phyloP scores from a whole-genome alignment of 2,329 filamentous ascomycete species.

The Daldinia sp. region DNA sequence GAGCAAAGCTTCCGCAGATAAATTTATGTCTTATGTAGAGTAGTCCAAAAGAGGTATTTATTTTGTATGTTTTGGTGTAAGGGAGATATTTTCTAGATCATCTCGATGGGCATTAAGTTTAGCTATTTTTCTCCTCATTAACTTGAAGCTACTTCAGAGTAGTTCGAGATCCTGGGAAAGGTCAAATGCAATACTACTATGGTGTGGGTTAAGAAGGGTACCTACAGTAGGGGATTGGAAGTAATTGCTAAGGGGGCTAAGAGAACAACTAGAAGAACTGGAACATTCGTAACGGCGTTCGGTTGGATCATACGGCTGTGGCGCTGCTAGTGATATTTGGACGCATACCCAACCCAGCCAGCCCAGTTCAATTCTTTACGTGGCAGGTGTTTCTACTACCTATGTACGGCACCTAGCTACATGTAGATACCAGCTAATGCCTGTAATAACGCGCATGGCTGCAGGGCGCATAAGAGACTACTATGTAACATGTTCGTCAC shows the following conservation, averaged over 20 bases:
- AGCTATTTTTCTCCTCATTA: background rate
- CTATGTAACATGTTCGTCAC: constrained; percentile 29
- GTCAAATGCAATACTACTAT: constrained; percentile 1
- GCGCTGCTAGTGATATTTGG: constrained; percentile 27
- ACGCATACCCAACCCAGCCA: constrained; percentile 27
- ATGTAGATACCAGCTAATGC: constrained; percentile 31
- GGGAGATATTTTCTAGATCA: background rate
- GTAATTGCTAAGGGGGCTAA: background rate
- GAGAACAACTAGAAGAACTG: constrained; percentile 2
- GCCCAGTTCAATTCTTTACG: constrained; percentile 25
- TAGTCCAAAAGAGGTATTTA: constrained; percentile 1
- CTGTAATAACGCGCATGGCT: constrained; percentile 31
- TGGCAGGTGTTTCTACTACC: constrained; percentile 25
- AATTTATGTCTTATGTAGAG: constrained; percentile 1
- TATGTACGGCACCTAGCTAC: background rate
- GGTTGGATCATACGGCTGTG: constrained; percentile 26
- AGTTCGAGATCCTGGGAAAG: background rate
- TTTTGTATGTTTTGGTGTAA: background rate
- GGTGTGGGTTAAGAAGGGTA: background rate
- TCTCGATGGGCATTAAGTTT: constrained; percentile 3
- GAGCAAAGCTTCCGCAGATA: constrained; percentile 36
- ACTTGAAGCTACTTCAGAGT: background rate
- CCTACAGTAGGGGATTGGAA: background rate
- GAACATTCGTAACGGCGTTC: constrained; percentile 1
- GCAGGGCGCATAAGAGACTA: constrained; percentile 33